Evolutionary conservation across 2,329 filamentous ascomycete species (phyloP).

Genomic region (Alternaria ethzedia): DNA sequence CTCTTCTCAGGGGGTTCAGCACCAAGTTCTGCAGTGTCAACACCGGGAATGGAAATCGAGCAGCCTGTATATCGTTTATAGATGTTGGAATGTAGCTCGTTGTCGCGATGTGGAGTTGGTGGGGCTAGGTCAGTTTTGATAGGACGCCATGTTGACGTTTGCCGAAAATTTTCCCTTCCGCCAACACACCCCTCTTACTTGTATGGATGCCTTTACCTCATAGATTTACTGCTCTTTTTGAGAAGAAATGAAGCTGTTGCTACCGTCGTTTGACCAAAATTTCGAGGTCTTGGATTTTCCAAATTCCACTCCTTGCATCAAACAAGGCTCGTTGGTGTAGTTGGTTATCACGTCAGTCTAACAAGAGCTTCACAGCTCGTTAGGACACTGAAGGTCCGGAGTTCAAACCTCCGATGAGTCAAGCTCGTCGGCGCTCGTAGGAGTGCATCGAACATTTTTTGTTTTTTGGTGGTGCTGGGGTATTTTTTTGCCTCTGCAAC

Average conservation of each 20-base stretch:
- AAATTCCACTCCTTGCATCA: neutral
- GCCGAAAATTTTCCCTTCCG: neutral
- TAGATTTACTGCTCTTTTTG: neutral
- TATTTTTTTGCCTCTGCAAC: neutral
- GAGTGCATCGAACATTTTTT: neutral
- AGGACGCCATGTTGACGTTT: neutral
- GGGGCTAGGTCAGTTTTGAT: neutral
- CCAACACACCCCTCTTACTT: neutral
- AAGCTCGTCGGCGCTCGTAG: neutral
- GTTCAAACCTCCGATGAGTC: neutral
- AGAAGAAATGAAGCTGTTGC: neutral
- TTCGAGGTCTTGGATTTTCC: neutral
- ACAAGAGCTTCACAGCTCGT: constrained; percentile 28
- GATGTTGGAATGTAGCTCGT: neutral
- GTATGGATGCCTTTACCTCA: neutral
- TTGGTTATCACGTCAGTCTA: constrained; percentile 58
- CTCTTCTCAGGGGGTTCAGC: constrained; percentile 14
- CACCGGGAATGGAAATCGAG: constrained; percentile 19
- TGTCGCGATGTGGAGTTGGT: neutral
- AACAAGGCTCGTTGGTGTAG: constrained; percentile 49
- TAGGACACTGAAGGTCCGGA: neutral
- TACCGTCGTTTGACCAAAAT: neutral
- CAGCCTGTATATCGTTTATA: constrained; percentile 3
- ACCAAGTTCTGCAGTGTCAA: constrained; percentile 13
- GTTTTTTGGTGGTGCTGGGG: neutral